phyloP scores from a whole-genome alignment of 345 rosid species.

The Pistacia integerrima region DNA sequence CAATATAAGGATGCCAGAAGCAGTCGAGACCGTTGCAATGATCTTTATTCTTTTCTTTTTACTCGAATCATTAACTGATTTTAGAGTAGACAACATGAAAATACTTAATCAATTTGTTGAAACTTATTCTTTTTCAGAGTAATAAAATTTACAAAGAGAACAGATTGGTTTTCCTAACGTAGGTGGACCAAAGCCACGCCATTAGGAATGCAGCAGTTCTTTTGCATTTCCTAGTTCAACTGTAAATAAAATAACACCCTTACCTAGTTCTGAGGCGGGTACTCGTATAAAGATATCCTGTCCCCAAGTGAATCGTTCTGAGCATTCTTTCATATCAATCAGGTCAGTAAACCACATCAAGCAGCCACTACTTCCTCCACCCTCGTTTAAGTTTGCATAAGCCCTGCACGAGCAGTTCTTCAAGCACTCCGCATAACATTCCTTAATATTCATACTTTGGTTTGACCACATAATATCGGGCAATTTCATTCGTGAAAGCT shows the following conservation, averaged over 20 bases:
- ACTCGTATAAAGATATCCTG: constrained; percentile 32
- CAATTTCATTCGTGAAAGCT: constrained; percentile 12
- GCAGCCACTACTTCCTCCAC: constrained; percentile 34
- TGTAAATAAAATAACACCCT: background rate
- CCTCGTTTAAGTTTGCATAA: constrained; percentile 6
- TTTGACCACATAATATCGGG: constrained; percentile 22
- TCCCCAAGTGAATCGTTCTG: background rate
- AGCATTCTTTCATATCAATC: constrained; percentile 15
- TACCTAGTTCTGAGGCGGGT: constrained; percentile 29
- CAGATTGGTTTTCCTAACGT: background rate
- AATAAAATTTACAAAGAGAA: too few species aligned
- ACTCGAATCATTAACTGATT: background rate
- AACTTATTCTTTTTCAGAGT: background rate
- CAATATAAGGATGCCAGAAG: background rate
- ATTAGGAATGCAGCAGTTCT: background rate
- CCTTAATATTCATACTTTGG: constrained; percentile 15
- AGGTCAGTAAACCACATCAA: constrained; percentile 35
- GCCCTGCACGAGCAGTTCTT: background rate
- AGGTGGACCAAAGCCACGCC: background rate
- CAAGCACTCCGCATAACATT: constrained; percentile 21
- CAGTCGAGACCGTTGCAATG: background rate
- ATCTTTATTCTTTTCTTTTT: background rate
- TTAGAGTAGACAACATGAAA: background rate
- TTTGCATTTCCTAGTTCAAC: background rate
- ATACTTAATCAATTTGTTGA: background rate